These are phyloP conservation scores for Colletotrichum chrysophilum DNA, from an alignment of 2,329 filamentous ascomycete species.

Conservation along the genomic window DNA sequence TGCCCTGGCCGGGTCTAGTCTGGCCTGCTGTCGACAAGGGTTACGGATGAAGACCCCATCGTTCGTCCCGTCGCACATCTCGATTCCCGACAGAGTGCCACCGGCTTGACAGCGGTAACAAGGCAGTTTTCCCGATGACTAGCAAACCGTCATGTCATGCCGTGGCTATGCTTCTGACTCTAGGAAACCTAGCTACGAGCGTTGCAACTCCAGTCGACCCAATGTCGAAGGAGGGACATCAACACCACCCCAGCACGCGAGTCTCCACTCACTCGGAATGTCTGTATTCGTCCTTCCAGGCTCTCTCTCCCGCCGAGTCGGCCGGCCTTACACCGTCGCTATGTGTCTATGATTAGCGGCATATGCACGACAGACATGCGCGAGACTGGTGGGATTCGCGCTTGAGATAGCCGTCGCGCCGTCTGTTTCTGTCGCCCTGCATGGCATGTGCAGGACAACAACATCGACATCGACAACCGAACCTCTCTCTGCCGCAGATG, in stretches of 20 bases:
- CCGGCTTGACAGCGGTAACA: neutral
- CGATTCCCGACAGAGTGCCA: neutral
- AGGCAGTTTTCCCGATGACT: neutral
- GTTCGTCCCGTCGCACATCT: conserved; percentile 1
- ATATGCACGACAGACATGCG: conserved; percentile 25
- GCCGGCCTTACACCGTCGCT: conserved; percentile 13
- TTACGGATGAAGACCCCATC: neutral
- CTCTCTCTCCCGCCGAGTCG: conserved; percentile 11
- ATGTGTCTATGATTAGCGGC: conserved; percentile 19
- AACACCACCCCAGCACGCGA: neutral
- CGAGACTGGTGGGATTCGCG: conserved; percentile 20
- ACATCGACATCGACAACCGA: neutral
- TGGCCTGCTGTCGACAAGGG: neutral
- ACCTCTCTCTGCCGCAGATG: neutral
- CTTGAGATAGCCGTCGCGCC: conserved; percentile 19
- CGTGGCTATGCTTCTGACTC: neutral
- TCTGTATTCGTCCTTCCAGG: conserved; percentile 3
- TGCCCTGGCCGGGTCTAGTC: neutral
- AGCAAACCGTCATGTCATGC: neutral
- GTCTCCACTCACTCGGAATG: conserved; percentile 7
- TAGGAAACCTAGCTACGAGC: neutral
- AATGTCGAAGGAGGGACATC: neutral
- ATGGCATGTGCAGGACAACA: conserved; percentile 12
- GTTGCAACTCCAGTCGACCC: neutral
- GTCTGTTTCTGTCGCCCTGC: conserved; percentile 11